A percentile compares a stretch with the other conserved stretches of the same genome.
Evolutionary conservation across 805 yeast species (phyloP).

Genomic region (Spathaspora gorwiae): DNA sequence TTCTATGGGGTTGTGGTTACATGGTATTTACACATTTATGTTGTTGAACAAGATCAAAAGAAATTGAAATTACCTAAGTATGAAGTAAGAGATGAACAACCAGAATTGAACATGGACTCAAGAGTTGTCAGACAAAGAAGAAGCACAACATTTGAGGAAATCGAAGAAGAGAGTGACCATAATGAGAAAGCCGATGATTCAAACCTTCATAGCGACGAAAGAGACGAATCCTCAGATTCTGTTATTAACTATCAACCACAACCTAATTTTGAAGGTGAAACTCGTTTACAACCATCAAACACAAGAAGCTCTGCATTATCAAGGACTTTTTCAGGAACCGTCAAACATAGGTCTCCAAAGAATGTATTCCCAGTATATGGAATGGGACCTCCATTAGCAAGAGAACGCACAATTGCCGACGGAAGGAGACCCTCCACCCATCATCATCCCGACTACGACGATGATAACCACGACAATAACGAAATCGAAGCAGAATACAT

Average conservation of each 20-base stretch:
- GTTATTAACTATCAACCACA: not conserved
- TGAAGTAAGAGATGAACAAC: constrained; percentile 76
- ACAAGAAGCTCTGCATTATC: constrained; percentile 9
- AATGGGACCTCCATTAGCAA: constrained; percentile 61
- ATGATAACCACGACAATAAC: not conserved
- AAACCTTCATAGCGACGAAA: too few relatives aligned
- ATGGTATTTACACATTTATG: constrained; percentile 67
- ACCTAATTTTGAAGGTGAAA: not conserved
- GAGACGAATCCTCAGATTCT: not conserved
- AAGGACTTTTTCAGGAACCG: constrained; percentile 1
- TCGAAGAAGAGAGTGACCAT: not conserved
- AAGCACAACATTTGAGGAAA: constrained; percentile 2
- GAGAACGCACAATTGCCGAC: constrained; percentile 57
- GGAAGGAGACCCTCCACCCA: not conserved
- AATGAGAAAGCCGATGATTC: not conserved
- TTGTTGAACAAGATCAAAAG: constrained; percentile 67
- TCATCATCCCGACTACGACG: not conserved
- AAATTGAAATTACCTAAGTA: constrained; percentile 59
- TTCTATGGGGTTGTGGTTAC: constrained; percentile 62
- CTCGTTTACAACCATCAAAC: not conserved
- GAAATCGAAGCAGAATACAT: constrained; percentile 15
- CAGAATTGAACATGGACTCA: constrained; percentile 71
- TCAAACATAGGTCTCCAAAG: constrained; percentile 47
- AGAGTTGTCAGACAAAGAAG: constrained; percentile 55
- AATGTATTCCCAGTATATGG: constrained; percentile 80